A percentile compares a stretch with the other conserved stretches of the same genome.
phyloP scores from a whole-genome alignment of 2,329 filamentous ascomycete genomes.

The Xylaria arbuscula region DNA sequence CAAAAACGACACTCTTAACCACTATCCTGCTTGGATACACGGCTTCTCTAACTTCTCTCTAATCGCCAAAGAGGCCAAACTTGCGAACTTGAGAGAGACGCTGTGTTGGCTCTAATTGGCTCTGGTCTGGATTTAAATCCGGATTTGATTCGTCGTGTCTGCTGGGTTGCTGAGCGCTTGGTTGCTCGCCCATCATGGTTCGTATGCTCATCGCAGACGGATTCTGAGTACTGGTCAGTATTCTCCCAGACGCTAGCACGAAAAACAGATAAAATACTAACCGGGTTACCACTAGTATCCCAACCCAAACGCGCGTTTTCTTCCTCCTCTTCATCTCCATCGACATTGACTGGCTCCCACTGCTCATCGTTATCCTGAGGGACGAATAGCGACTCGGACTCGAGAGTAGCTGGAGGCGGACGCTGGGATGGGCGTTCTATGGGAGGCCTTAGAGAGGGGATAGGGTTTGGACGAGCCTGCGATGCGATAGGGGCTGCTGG shows the following conservation, averaged over 20 bases:
- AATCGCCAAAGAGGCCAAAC: conserved; percentile 56
- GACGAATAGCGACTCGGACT: conserved; percentile 78
- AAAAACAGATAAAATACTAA: conserved; percentile 52
- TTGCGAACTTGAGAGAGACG: conserved; percentile 73
- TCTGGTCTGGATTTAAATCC: conserved; percentile 40
- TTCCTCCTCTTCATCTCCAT: conserved; percentile 70
- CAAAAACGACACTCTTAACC: conserved; percentile 2
- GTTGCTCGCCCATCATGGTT: conserved; percentile 50
- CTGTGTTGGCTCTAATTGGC: conserved; percentile 76
- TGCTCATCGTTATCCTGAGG: conserved; percentile 72
- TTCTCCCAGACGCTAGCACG: conserved; percentile 39
- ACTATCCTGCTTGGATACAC: not conserved
- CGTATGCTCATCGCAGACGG: conserved; percentile 58
- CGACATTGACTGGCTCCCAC: conserved; percentile 76
- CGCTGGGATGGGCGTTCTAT: conserved; percentile 62
- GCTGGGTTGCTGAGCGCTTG: conserved; percentile 44
- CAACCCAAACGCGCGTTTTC: conserved; percentile 76
- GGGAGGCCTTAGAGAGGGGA: conserved; percentile 51
- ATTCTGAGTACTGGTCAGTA: conserved; percentile 52
- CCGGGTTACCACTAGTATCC: conserved; percentile 75
- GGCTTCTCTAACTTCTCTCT: conserved; percentile 19
- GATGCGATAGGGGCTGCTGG: conserved; percentile 52
- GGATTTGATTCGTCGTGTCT: conserved; percentile 27
- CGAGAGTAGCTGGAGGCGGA: conserved; percentile 66
- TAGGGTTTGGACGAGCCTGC: conserved; percentile 55